phyloP scores from a whole-genome alignment of 2,329 filamentous ascomycete species.

The Botryotinia convoluta region DNA sequence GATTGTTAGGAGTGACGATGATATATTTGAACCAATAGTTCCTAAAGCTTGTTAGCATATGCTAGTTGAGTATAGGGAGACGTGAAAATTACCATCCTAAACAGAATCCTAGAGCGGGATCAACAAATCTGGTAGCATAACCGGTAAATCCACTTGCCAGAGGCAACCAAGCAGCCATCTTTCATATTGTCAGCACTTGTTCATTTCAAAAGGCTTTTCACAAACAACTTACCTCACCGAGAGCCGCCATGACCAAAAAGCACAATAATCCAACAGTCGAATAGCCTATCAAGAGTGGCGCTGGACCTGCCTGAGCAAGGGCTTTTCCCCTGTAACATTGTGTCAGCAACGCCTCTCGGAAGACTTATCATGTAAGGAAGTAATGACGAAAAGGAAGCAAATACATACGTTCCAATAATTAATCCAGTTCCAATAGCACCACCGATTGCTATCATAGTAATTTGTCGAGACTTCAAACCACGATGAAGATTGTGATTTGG shows the following conservation, averaged over 20 bases:
- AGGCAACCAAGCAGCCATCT: slow-evolving; percentile 78
- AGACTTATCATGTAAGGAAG: not conserved
- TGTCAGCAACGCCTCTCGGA: slow-evolving; percentile 13
- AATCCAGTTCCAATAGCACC: slow-evolving; percentile 60
- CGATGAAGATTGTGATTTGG: slow-evolving; percentile 44
- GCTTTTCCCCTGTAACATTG: slow-evolving; percentile 41
- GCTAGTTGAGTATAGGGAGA: not conserved
- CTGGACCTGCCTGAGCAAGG: slow-evolving; percentile 52
- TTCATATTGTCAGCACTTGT: slow-evolving; percentile 44
- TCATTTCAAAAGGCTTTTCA: slow-evolving; percentile 42
- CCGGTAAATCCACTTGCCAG: slow-evolving; percentile 76
- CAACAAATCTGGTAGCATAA: slow-evolving; percentile 75
- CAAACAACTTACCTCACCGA: slow-evolving; percentile 41
- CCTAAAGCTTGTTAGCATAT: slow-evolving; percentile 23
- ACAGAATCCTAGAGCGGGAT: slow-evolving; percentile 77
- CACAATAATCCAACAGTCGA: slow-evolving; percentile 68
- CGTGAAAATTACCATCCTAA: slow-evolving; percentile 53
- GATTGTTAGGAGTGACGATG: slow-evolving; percentile 80
- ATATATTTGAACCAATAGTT: slow-evolving; percentile 58
- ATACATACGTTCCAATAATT: slow-evolving; percentile 59
- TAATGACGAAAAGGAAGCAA: not conserved
- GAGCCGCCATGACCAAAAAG: slow-evolving; percentile 75
- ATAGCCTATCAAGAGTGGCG: slow-evolving; percentile 69
- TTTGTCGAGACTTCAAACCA: slow-evolving; percentile 52
- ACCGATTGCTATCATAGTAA: slow-evolving; percentile 68